Evolutionary conservation across 2,329 filamentous ascomycete species (phyloP).

Genomic region (Botrytis sinoallii): DNA sequence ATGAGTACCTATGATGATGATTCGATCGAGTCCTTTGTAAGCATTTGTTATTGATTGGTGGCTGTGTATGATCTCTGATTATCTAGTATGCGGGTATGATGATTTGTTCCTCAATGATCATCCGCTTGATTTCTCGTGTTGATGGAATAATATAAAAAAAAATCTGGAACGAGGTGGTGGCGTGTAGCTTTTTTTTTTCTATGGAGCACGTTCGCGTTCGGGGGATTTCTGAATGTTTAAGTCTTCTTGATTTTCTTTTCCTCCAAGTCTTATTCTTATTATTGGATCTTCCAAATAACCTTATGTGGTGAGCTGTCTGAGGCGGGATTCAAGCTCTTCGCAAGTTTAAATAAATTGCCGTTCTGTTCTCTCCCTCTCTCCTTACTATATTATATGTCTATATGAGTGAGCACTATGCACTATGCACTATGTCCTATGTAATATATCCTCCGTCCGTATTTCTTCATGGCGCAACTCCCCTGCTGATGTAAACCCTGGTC

Average conservation of each 20-base stretch:
- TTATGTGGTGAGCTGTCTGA: not conserved
- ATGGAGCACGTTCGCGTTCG: not conserved
- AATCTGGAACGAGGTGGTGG: not conserved
- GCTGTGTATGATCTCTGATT: not conserved
- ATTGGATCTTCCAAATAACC: not conserved
- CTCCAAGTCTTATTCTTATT: not conserved
- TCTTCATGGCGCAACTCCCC: not conserved
- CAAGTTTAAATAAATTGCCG: not conserved
- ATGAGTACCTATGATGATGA: not conserved
- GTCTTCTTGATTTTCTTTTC: not conserved
- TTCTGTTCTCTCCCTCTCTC: not conserved
- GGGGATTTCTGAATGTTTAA: not conserved
- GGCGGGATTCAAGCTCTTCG: not conserved
- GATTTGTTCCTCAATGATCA: not conserved
- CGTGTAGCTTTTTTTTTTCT: not conserved
- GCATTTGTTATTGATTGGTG: not conserved
- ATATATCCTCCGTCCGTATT: not conserved
- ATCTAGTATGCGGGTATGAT: not conserved
- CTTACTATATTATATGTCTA: not conserved
- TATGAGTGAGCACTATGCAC: not conserved
- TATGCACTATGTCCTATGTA: too few relatives aligned
- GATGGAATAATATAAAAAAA: not conserved
- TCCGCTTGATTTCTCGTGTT: conserved; percentile 10
- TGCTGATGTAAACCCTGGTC: not conserved
- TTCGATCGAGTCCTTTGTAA: not conserved